Percentiles rank a stretch among this genome's conserved stretches.
phyloP scores from a whole-genome alignment of 768 basidiomycete species.

The Nidula microcarpa region DNA sequence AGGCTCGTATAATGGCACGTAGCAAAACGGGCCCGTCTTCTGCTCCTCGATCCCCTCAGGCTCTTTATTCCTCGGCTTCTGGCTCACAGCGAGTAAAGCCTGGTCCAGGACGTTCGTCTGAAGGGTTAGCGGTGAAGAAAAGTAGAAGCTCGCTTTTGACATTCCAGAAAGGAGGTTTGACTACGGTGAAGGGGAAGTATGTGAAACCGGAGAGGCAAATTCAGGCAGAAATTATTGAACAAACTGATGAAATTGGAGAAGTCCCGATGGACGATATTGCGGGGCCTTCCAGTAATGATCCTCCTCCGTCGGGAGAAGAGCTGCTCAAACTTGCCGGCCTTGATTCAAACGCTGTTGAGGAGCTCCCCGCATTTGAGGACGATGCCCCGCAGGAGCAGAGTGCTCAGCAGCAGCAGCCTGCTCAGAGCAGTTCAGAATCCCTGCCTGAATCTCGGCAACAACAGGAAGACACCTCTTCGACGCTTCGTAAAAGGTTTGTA shows the following conservation, averaged over 20 bases:
- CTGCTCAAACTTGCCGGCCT: slow-evolving; percentile 51
- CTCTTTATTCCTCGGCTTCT: too few relatives aligned
- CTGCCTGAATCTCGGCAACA: slow-evolving; percentile 6
- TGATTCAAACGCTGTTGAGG: slow-evolving; percentile 27
- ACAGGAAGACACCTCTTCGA: not conserved
- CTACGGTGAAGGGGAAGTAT: slow-evolving; percentile 47
- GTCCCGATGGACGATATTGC: too few relatives aligned
- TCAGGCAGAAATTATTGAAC: not conserved
- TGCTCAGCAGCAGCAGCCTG: not conserved
- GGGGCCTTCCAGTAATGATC: not conserved
- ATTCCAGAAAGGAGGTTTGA: slow-evolving; percentile 46
- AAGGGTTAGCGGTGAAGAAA: slow-evolving; percentile 15
- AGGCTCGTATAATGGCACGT: too few relatives aligned
- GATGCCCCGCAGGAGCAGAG: slow-evolving; percentile 10
- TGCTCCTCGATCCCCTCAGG: too few relatives aligned
- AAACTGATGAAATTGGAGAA: not conserved
- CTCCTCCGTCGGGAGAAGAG: slow-evolving; percentile 36
- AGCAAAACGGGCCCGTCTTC: too few relatives aligned
- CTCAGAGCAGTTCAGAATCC: not conserved
- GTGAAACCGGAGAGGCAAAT: slow-evolving; percentile 6
- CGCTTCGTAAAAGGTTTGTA: not conserved
- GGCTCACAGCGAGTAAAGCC: too few relatives aligned
- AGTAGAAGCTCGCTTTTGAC: slow-evolving; percentile 53
- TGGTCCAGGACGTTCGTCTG: too few relatives aligned
- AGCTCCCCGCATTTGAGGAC: slow-evolving; percentile 60